A percentile compares a stretch with the other conserved stretches of the same genome.
phyloP scores from a whole-genome alignment of 2,329 filamentous ascomycete species.

The Ceratocystis papillata region DNA sequence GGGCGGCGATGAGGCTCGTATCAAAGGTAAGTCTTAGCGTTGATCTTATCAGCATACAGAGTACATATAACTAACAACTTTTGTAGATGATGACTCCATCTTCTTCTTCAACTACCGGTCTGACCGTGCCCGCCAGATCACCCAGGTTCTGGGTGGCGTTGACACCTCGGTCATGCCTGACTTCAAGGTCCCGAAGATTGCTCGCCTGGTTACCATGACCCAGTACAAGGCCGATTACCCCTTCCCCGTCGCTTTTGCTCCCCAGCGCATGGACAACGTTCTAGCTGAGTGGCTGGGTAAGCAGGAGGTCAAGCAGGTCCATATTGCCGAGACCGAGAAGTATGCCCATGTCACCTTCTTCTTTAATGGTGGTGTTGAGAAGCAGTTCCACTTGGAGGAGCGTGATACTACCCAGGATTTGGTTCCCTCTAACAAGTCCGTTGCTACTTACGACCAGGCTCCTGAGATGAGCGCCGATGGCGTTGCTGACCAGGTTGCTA shows the following conservation, averaged over 20 bases:
- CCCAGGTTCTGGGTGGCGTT: slow-evolving; percentile 81
- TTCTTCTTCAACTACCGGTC: slow-evolving; percentile 99
- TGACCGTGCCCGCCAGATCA: slow-evolving; percentile 91
- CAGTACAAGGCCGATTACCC: slow-evolving; percentile 94
- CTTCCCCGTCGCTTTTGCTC: slow-evolving; percentile 84
- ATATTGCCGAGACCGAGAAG: slow-evolving; percentile 97
- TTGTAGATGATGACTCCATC: slow-evolving; percentile 71
- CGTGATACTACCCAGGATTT: slow-evolving; percentile 70
- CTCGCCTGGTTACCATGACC: slow-evolving; percentile 83
- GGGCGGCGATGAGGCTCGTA: slow-evolving; percentile 70
- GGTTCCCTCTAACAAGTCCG: slow-evolving; percentile 78
- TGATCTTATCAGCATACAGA: not conserved
- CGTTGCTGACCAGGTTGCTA: slow-evolving; percentile 79
- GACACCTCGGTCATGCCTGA: slow-evolving; percentile 85
- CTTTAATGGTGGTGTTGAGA: slow-evolving; percentile 98
- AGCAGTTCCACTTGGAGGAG: slow-evolving; percentile 82
- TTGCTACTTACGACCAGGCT: slow-evolving; percentile 87
- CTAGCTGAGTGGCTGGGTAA: slow-evolving; percentile 91
- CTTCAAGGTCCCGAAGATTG: slow-evolving; percentile 88
- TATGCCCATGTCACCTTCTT: slow-evolving; percentile 99
- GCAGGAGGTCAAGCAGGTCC: slow-evolving; percentile 82
- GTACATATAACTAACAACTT: slow-evolving; percentile 22
- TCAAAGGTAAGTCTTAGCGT: slow-evolving; percentile 53
- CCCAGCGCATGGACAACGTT: slow-evolving; percentile 96
- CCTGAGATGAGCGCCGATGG: slow-evolving; percentile 91